Conservation (phyloP, 2,329 filamentous ascomycete species). For the Fusarium sp. region DNA sequence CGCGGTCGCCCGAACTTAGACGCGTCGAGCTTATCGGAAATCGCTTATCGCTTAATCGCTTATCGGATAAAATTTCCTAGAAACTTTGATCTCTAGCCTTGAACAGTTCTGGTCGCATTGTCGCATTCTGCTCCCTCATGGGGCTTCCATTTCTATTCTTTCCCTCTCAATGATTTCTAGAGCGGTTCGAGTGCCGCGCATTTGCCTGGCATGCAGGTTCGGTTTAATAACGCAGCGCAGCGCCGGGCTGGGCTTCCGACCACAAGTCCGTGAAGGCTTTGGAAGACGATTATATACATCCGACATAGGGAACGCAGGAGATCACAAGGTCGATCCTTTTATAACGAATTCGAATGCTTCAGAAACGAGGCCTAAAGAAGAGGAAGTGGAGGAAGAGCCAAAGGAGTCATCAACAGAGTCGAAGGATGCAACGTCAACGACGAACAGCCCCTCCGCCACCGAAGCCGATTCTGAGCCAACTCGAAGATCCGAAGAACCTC, state of each 20-base stretch:
- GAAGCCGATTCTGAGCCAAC: neutral
- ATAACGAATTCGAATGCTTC: constrained; percentile 3
- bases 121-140: constrained; percentile 19
- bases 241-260: constrained; percentile 14
- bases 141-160: constrained; percentile 12
- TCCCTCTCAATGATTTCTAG: constrained; percentile 51
- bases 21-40: constrained; percentile 33
- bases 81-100: neutral
- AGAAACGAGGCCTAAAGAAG: neutral
- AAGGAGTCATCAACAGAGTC: neutral
- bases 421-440: neutral
- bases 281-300: constrained; percentile 40
- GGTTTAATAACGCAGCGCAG: constrained; percentile 45
- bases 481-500: neutral
- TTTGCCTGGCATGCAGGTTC: constrained; percentile 50
- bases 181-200: constrained; percentile 47
- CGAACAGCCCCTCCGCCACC: neutral
- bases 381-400: neutral
- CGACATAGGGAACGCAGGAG: constrained; percentile 32
- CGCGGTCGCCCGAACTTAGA: constrained; percentile 24
- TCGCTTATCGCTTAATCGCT: constrained; percentile 43
- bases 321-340: constrained; percentile 43
- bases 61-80: constrained; percentile 44
- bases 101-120: constrained; percentile 11
- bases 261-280: constrained; percentile 16